Conservation (phyloP, 805 yeast species). For the Candida maris region DNA sequence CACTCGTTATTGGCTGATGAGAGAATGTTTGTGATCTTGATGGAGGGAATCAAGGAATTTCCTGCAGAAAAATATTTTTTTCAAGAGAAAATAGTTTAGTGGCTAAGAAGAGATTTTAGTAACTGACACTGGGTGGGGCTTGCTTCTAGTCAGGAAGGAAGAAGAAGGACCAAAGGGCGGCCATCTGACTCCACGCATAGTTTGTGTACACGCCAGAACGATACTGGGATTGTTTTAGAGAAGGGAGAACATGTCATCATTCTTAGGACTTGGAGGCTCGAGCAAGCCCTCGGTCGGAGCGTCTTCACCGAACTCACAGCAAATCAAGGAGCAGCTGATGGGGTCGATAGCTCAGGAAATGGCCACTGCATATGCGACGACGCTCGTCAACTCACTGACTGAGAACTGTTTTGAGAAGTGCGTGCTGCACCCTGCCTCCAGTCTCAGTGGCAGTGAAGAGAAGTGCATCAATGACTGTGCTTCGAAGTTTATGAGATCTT, state of each 20-base stretch:
- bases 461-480: slow-evolving; percentile 74
- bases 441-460: slow-evolving; percentile 49
- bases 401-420: slow-evolving; percentile 86
- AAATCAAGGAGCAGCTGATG: slow-evolving; percentile 61
- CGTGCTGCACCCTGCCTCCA: slow-evolving; percentile 55
- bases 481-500: slow-evolving; percentile 83
- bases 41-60: too few species aligned
- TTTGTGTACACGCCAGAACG: too few species aligned
- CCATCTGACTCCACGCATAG: too few species aligned
- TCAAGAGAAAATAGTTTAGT: not conserved
- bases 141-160: too few species aligned
- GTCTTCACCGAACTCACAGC: slow-evolving; percentile 28
- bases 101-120: too few species aligned
- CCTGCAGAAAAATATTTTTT: too few species aligned
- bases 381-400: slow-evolving; percentile 77
- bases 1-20: too few species aligned
- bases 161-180: too few species aligned
- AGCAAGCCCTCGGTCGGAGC: slow-evolving; percentile 8
- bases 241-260: slow-evolving; percentile 30
- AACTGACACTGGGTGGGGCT: not conserved
- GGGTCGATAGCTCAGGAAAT: slow-evolving; percentile 73
- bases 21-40: too few species aligned
- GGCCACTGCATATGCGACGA: slow-evolving; percentile 89
- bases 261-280: slow-evolving; percentile 30
- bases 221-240: too few species aligned